Conservation (phyloP, 441 rosid species). For the Raphanus hybrid region DNA sequence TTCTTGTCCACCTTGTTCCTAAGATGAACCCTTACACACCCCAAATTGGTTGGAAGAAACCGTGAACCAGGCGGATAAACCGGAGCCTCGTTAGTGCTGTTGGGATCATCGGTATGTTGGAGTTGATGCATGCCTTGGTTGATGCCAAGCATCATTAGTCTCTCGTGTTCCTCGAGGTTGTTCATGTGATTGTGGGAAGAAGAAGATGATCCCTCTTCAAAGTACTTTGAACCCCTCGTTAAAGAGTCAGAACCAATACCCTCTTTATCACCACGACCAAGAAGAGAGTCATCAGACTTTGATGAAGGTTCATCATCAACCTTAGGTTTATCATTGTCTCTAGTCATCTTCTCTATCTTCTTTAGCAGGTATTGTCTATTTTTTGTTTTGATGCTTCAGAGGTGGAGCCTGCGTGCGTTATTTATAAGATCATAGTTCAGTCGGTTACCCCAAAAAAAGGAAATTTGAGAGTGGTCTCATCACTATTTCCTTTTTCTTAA, state of each 20-base stretch:
- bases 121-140: not conserved
- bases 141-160: not conserved
- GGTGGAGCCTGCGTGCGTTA: not conserved
- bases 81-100: not conserved
- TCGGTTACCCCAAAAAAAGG: not conserved
- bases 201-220: not conserved
- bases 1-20: not conserved
- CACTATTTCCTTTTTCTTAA: not conserved
- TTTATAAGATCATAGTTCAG: not conserved
- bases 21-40: slow-evolving; percentile 10
- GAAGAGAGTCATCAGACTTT: not conserved
- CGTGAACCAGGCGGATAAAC: not conserved
- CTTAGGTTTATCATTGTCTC: not conserved
- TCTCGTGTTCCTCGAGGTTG: not conserved
- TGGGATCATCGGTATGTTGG: not conserved
- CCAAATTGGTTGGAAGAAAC: not conserved
- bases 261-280: not conserved
- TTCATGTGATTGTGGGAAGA: not conserved
- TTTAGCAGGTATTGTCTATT: too few species aligned
- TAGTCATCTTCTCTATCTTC: not conserved
- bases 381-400: not conserved
- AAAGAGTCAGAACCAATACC: not conserved
- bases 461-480: not conserved
- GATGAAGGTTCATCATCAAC: not conserved
- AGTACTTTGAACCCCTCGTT: not conserved